phyloP scores from a whole-genome alignment of 495 filamentous ascomycete species.

The Hamigera avellanea region DNA sequence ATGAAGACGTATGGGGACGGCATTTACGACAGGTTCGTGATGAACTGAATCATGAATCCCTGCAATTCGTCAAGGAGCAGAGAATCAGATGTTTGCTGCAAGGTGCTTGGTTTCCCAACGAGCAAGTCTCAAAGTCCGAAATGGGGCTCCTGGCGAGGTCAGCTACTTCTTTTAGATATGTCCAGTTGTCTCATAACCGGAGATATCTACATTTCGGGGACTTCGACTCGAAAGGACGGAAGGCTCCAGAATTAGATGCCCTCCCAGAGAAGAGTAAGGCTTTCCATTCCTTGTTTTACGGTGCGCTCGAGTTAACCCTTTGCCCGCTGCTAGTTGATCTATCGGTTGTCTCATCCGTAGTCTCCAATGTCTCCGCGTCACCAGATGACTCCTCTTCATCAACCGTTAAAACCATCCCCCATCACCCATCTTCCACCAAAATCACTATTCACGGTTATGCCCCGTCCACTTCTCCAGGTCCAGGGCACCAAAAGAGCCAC shows the following conservation, averaged over 20 bases:
- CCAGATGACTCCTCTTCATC: conserved; percentile 40
- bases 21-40: conserved; percentile 87
- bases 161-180: conserved; percentile 59
- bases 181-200: conserved; percentile 83
- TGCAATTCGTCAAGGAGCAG: conserved; percentile 95
- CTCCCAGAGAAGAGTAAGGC: conserved; percentile 64
- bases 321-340: conserved; percentile 55
- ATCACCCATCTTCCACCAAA: conserved; percentile 55
- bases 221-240: conserved; percentile 53
- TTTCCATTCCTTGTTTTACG: not conserved
- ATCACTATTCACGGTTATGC: conserved; percentile 81
- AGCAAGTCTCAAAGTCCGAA: conserved; percentile 25
- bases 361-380: conserved; percentile 71
- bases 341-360: conserved; percentile 79
- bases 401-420: conserved; percentile 38
- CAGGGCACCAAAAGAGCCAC: conserved; percentile 15
- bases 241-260: conserved; percentile 60
- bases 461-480: conserved; percentile 15
- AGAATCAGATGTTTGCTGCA: conserved; percentile 83
- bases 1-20: conserved; percentile 89
- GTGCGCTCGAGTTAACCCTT: not conserved
- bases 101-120: conserved; percentile 80
- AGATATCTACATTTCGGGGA: conserved; percentile 87
- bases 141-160: conserved; percentile 22
- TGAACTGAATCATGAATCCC: conserved; percentile 79